Evolutionary conservation across 1,284 basidiomycete genomes (phyloP).

Genomic region (Caloboletus firmus): DNA sequence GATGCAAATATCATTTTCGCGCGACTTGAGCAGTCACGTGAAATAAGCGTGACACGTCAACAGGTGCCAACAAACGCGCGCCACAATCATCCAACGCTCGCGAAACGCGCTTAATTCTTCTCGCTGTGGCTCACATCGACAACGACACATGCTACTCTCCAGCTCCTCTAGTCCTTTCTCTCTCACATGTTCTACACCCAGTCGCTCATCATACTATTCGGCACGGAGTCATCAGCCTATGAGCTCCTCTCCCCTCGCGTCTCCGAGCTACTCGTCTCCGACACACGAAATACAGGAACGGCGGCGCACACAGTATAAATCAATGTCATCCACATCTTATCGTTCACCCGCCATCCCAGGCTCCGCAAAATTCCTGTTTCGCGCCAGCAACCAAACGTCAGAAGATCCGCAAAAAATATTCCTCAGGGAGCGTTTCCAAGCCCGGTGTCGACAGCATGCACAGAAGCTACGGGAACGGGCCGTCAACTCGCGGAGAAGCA

Average conservation of each 20-base stretch:
- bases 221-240: conserved; percentile 38
- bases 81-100: conserved; percentile 6
- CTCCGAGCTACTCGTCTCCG: conserved; percentile 41
- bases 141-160: conserved; percentile 16
- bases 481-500: conserved; percentile 44
- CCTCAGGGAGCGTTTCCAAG: conserved; percentile 60
- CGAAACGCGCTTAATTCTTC: background rate
- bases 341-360: conserved; percentile 3
- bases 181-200: conserved; percentile 25
- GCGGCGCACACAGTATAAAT: conserved; percentile 51
- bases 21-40: conserved; percentile 15
- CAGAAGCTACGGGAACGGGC: conserved; percentile 52
- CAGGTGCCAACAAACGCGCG: conserved; percentile 26
- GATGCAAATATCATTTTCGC: no score
- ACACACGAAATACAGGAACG: conserved; percentile 40
- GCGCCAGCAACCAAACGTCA: conserved; percentile 10
- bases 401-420: conserved; percentile 48
- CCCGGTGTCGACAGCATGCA: conserved; percentile 59
- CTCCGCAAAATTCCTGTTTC: conserved; percentile 24
- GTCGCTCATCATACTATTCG: conserved; percentile 30
- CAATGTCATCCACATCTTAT: conserved; percentile 18
- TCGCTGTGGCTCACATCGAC: background rate
- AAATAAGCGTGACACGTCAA: conserved; percentile 24
- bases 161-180: conserved; percentile 23
- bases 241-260: conserved; percentile 50